Percentiles rank a stretch among this genome's conserved stretches.
phyloP scores from a whole-genome alignment of 441 rosid species.

The Gossypium laxum region DNA sequence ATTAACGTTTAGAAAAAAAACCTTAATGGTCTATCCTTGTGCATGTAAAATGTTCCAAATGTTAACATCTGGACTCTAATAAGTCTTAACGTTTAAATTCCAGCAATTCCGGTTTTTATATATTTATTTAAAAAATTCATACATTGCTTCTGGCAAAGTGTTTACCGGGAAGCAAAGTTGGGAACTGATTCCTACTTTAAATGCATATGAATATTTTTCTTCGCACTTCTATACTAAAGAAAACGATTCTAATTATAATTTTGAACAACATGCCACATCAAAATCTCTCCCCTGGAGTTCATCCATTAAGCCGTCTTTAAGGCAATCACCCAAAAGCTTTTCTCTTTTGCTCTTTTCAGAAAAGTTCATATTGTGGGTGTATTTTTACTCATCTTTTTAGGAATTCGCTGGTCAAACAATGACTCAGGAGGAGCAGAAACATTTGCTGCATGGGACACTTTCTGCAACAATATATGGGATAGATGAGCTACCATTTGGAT shows the following conservation, averaged over 20 bases:
- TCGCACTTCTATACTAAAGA: neutral
- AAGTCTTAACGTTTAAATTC: no score
- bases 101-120: conserved; percentile 19
- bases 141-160: neutral
- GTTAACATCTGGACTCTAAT: no score
- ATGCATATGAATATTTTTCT: conserved; percentile 18
- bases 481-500: conserved; percentile 27
- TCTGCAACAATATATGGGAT: conserved; percentile 30
- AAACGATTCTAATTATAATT: neutral
- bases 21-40: no score
- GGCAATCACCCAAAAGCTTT: neutral
- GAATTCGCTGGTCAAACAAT: conserved; percentile 6
- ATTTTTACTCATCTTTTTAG: neutral
- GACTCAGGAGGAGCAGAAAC: conserved; percentile 21
- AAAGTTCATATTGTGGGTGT: neutral
- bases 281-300: neutral
- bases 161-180: conserved; percentile 22
- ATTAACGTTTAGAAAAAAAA: no score
- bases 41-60: no score
- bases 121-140: neutral
- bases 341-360: neutral
- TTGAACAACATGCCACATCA: neutral
- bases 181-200: conserved; percentile 27
- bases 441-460: conserved; percentile 50
- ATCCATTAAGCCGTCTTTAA: neutral